Conservation (phyloP, 164 flowering plant genomes). For the Echeveria elegans region DNA sequence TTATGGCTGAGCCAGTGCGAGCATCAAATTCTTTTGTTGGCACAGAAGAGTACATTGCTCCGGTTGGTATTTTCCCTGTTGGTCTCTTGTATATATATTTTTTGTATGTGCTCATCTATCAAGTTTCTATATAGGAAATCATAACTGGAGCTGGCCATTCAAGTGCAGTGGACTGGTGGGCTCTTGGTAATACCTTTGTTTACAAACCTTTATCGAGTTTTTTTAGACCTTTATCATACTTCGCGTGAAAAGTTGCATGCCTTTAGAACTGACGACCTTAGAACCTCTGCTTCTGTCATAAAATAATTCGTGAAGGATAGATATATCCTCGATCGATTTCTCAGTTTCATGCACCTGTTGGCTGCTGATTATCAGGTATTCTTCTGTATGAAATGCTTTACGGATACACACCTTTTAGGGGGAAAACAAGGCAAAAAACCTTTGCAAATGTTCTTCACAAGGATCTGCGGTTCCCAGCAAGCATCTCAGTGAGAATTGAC, state of each 20-base stretch:
- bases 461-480: slow-evolving; percentile 73
- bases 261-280: too few relatives aligned
- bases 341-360: neutral
- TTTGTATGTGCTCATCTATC: neutral
- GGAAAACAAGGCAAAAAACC: slow-evolving; percentile 93
- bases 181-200: slow-evolving; percentile 58
- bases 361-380: slow-evolving; percentile 46
- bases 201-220: neutral
- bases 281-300: neutral
- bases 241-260: too few relatives aligned
- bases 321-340: neutral
- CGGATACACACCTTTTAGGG: slow-evolving; percentile 95
- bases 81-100: neutral
- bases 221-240: neutral
- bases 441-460: slow-evolving; percentile 86
- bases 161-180: slow-evolving; percentile 99
- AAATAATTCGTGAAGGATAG: neutral
- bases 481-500: slow-evolving; percentile 36
- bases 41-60: slow-evolving; percentile 97
- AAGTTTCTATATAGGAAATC: slow-evolving; percentile 57
- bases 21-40: slow-evolving; percentile 99
- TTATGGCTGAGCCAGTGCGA: slow-evolving; percentile 94
- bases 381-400: slow-evolving; percentile 94
- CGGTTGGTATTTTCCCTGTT: slow-evolving; percentile 46
- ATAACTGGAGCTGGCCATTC: slow-evolving; percentile 91